phyloP scores from a whole-genome alignment of 805 yeast genomes.

The Zygosaccharomyces bisporus region DNA sequence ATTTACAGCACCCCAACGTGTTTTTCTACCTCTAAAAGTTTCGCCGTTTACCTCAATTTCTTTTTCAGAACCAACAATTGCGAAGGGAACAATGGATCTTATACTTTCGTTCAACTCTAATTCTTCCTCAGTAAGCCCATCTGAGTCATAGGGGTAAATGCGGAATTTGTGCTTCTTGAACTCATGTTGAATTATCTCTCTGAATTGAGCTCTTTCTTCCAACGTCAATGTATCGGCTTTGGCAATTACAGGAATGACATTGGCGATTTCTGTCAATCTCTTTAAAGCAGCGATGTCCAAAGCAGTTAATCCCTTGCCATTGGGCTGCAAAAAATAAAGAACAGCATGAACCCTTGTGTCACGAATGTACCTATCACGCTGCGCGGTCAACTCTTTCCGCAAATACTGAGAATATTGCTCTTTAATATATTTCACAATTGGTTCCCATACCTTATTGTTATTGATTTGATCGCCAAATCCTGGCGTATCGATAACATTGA shows the following conservation, averaged over 20 bases:
- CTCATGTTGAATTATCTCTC: conserved; percentile 72
- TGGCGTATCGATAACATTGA: conserved; percentile 93
- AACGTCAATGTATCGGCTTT: conserved; percentile 87
- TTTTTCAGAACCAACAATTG: conserved; percentile 86
- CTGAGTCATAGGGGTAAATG: conserved; percentile 76
- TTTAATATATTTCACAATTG: conserved; percentile 87
- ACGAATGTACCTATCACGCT: conserved; percentile 73
- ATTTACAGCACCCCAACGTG: conserved; percentile 90
- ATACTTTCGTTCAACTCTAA: conserved; percentile 69
- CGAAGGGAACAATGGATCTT: conserved; percentile 82
- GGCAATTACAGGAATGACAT: conserved; percentile 93
- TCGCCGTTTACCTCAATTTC: conserved; percentile 74
- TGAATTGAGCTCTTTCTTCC: conserved; percentile 76
- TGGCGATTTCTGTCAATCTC: conserved; percentile 82
- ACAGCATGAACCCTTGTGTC: conserved; percentile 95
- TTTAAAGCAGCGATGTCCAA: conserved; percentile 79
- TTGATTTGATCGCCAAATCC: conserved; percentile 97
- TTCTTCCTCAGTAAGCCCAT: conserved; percentile 64
- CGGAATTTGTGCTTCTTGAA: conserved; percentile 67
- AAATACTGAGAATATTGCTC: conserved; percentile 90
- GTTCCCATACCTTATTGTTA: conserved; percentile 96
- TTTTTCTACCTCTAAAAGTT: conserved; percentile 82
- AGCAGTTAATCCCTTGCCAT: conserved; percentile 76
- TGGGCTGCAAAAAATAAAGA: conserved; percentile 86
- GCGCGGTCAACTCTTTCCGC: conserved; percentile 92